Percentiles rank a stretch among this genome's conserved stretches.
Evolutionary conservation across 495 filamentous ascomycete genomes (phyloP).

Genomic region (Talaromyces liani): DNA sequence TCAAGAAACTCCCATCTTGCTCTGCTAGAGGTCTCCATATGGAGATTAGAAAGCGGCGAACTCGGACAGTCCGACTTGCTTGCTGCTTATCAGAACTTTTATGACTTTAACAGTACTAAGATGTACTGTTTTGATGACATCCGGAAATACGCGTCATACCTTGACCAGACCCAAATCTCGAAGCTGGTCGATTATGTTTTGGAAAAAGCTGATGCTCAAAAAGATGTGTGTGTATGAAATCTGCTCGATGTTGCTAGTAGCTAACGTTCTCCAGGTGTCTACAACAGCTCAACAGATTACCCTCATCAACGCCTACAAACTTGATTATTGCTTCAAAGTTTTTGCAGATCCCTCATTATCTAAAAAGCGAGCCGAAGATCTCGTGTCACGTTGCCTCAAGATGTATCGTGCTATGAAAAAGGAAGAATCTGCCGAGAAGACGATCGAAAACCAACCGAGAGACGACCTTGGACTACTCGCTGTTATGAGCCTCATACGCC

Average conservation of each 20-base stretch:
- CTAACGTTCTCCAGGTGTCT: constrained; percentile 11
- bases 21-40: constrained; percentile 21
- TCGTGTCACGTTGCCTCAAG: constrained; percentile 39
- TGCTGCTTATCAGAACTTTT: constrained; percentile 39
- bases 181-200: constrained; percentile 31
- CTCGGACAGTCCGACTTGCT: constrained; percentile 29
- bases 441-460: constrained; percentile 49
- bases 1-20: constrained; percentile 45
- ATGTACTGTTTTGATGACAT: constrained; percentile 50
- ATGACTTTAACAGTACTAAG: constrained; percentile 41
- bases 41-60: constrained; percentile 22
- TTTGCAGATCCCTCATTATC: constrained; percentile 32
- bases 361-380: constrained; percentile 29
- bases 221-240: constrained; percentile 22
- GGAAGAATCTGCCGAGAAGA: constrained; percentile 18
- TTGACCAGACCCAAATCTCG: constrained; percentile 27
- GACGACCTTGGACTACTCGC: constrained; percentile 52
- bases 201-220: constrained; percentile 16
- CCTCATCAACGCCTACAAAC: constrained; percentile 47
- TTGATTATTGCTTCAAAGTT: constrained; percentile 46
- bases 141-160: constrained; percentile 30
- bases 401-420: constrained; percentile 28
- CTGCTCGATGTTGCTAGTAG: neutral
- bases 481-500: constrained; percentile 45
- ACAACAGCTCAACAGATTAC: constrained; percentile 22